Evolutionary conservation across 2,329 filamentous ascomycete genomes (phyloP).

Genomic region (Exophiala sp.): DNA sequence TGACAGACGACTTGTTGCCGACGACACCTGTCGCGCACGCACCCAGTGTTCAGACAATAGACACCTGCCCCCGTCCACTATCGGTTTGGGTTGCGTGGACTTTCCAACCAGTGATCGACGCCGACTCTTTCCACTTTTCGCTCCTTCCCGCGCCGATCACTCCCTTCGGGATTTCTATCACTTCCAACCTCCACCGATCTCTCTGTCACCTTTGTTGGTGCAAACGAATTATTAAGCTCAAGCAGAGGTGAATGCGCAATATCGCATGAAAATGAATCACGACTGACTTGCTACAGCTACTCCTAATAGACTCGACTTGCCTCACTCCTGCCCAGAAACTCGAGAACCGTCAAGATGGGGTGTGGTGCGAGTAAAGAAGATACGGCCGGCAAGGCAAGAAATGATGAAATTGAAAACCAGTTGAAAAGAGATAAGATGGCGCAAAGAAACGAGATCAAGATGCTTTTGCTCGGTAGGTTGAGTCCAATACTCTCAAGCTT

Average conservation of each 20-base stretch:
- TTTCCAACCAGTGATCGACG: conserved; percentile 19
- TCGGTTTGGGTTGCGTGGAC: neutral
- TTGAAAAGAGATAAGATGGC: conserved; percentile 98
- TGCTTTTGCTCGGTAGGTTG: conserved; percentile 88
- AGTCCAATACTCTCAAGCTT: conserved; percentile 29
- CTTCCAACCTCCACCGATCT: conserved; percentile 7
- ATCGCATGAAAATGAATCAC: neutral
- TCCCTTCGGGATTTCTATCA: conserved; percentile 13
- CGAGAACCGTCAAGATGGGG: conserved; percentile 73
- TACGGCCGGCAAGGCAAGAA: conserved; percentile 99
- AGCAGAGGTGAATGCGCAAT: conserved; percentile 7
- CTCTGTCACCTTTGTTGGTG: neutral
- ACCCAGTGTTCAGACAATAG: neutral
- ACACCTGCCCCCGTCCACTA: conserved; percentile 13
- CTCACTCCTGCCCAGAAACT: neutral
- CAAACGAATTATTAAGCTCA: conserved; percentile 6
- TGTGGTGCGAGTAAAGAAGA: conserved; percentile 99
- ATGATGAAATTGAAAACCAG: conserved; percentile 99
- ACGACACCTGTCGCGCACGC: neutral
- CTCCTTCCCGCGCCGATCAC: conserved; percentile 15
- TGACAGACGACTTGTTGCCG: too few species aligned
- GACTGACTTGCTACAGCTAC: neutral
- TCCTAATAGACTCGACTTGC: neutral
- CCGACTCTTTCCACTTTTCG: conserved; percentile 15
- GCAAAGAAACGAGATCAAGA: conserved; percentile 99